Evolutionary conservation across 495 filamentous ascomycete genomes (phyloP), one percentile per base, ranked within the genome.

Genomic region (Parmelia sp.): DNA sequence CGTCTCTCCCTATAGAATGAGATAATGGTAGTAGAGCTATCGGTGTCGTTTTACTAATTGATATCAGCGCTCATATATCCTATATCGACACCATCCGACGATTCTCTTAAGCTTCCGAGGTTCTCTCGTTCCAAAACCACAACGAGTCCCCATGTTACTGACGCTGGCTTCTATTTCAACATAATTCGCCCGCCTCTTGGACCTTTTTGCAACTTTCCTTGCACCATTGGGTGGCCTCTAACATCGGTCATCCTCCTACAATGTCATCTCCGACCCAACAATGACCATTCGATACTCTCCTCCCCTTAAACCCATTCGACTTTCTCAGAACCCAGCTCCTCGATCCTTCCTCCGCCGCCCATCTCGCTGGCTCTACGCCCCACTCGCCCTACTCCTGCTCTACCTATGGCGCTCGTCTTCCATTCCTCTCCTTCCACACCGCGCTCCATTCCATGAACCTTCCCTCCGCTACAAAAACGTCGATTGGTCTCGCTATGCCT

Each of bases 401-500:
- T 67, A 66, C 47, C 33, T 69, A 42, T 66, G 64, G 35, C 37
- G 44, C 45, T 51, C 61, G 31, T 53, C 58, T 4, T 58, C 61
- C 58, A 23, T 61, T 5, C 25, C n/a, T 23, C 27, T 64, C 42
- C 61, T 64, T 31, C 61, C 62, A 8, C 44, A 14, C 23, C 42
- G 45, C n/a, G 10, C 36, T 21, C 57, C 42, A 0, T n/a, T 47
- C 11, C 65, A 67, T 29, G 51, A 51, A 21, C 68, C 70, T 29
- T 68, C 65, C 37, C 60, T 70, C 29, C 60, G 58, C 39, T 64
- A 71, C 57, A 66, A 60, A 57, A 57, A 66, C 44, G 49, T 62
- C 42, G 77, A 88, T 62, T 89, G 85, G 85, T 81, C 82, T 25
- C 78, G 76, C 37, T 88, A 79, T 66, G 89, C 88, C 35, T 91